Conservation (phyloP, 495 filamentous ascomycete species). For the Coniosporium apollinis region DNA sequence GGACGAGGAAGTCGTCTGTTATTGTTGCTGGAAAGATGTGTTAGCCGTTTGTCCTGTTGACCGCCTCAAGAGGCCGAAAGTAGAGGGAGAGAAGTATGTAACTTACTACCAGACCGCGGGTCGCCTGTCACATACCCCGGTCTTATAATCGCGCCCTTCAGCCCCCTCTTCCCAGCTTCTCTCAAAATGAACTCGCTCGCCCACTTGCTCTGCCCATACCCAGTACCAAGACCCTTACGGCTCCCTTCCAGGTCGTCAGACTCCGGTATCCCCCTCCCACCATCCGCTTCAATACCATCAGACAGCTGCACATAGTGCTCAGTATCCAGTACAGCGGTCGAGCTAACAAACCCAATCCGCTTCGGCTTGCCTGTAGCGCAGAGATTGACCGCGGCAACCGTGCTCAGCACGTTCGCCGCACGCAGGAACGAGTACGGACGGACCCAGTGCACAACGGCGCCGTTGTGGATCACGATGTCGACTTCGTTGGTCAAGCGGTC, state of each 20-base stretch:
- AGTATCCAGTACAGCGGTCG: conserved; percentile 69
- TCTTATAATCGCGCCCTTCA: conserved; percentile 59
- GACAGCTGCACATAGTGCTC: conserved; percentile 64
- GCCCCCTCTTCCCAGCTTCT: conserved; percentile 61
- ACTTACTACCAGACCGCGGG: conserved; percentile 40
- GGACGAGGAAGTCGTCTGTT: conserved; percentile 85
- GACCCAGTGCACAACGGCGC: conserved; percentile 67
- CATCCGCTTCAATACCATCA: conserved; percentile 35
- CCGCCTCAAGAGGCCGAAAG: no score
- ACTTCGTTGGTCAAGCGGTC: conserved; percentile 43
- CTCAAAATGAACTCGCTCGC: conserved; percentile 63
- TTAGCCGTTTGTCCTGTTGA: no score
- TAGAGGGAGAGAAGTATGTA: neutral
- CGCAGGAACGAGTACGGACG: conserved; percentile 60
- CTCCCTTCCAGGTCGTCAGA: conserved; percentile 50
- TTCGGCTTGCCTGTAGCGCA: conserved; percentile 68
- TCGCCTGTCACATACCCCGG: conserved; percentile 81
- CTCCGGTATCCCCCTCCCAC: conserved; percentile 41
- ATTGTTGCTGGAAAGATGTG: conserved; percentile 34
- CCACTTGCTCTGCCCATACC: conserved; percentile 90
- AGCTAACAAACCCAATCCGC: conserved; percentile 66
- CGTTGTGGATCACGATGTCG: conserved; percentile 81
- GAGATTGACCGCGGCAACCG: conserved; percentile 58
- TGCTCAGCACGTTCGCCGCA: conserved; percentile 65
- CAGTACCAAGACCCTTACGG: conserved; percentile 50